These are phyloP conservation scores for Vaccinium darrowii DNA, from an alignment of 148 eudicot genomes.

Conservation along the genomic window DNA sequence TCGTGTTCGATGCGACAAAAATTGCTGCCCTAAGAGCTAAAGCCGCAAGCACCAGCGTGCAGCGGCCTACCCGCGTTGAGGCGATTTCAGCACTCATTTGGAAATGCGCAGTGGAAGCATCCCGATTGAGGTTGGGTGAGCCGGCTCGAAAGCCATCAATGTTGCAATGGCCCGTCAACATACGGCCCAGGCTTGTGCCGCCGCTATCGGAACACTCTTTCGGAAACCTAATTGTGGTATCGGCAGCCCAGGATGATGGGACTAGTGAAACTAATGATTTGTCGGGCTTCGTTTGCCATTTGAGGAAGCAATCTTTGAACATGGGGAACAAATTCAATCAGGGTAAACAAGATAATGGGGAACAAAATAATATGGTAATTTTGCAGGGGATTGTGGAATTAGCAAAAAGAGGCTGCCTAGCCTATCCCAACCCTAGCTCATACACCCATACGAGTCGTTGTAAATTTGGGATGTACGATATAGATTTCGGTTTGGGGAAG, in stretches of 20 bases:
- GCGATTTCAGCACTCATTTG: neutral
- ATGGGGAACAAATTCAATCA: neutral
- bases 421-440: neutral
- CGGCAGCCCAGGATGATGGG: neutral
- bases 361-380: neutral
- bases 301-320: neutral
- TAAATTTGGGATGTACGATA: neutral
- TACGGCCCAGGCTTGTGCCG: neutral
- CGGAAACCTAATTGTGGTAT: neutral
- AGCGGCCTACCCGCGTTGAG: neutral
- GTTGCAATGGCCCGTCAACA: neutral
- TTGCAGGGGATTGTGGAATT: neutral
- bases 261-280: neutral
- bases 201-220: neutral
- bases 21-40: neutral
- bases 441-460: neutral
- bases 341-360: neutral
- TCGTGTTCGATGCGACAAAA: neutral
- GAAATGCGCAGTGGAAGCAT: neutral
- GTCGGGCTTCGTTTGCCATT: neutral
- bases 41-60: neutral
- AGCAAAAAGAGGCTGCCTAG: neutral
- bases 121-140: neutral
- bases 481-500: slow-evolving; percentile 10
- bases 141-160: neutral